Base-by-base conservation (phyloP, 768 basidiomycete genomes). In the Heimioporus sp. region DNA sequence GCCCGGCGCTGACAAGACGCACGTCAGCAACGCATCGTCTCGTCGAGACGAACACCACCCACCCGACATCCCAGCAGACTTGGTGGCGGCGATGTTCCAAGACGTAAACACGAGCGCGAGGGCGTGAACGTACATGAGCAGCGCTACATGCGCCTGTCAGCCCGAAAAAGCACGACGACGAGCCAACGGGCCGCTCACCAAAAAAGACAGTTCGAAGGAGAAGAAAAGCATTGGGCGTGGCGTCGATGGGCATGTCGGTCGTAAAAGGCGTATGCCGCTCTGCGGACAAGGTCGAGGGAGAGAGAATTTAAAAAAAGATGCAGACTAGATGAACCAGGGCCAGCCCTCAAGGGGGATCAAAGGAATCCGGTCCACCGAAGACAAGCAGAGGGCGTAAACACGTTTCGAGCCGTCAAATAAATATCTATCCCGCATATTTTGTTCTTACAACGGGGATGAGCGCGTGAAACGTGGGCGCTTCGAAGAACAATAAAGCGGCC, bases 191-290 rank as follows among this genome's bases (percentile, higher is more conserved):
- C 15, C 0, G 63, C 81, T 64, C 53, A 85, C 86, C 76, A 55
- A 86, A 79, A 49, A 80, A 65, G 37, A 83, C 75, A 24, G 80
- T 75, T 48, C 86, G 81, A 51, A 78, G 62, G 48, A 82, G 65
- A 46, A 86, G 66, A 65, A 87, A 84, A 4, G 76, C 69, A 60
- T 76, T 85, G 49, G 67, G 72, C 74, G 79, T 76, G 24, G 55
- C 48, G 59, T 49, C 51, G 28, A 24, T n/a, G n/a, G n/a, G n/a
- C n/a, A 44, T 45, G 28, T 15, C n/a, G 7, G 24, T 57, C n/a
- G n/a, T n/a, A n/a, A n/a, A n/a, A n/a, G n/a, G n/a, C n/a, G n/a
- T n/a, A n/a, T n/a, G n/a, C n/a, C n/a, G n/a, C 24, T 52, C 49
- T 39, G 30, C 34, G 28, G 13, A 28, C 24, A 17, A 48, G 10